Evolutionary conservation across 306 rosid genomes (phyloP), one percentile per base, ranked within the genome.

Genomic region (Betula pendula): DNA sequence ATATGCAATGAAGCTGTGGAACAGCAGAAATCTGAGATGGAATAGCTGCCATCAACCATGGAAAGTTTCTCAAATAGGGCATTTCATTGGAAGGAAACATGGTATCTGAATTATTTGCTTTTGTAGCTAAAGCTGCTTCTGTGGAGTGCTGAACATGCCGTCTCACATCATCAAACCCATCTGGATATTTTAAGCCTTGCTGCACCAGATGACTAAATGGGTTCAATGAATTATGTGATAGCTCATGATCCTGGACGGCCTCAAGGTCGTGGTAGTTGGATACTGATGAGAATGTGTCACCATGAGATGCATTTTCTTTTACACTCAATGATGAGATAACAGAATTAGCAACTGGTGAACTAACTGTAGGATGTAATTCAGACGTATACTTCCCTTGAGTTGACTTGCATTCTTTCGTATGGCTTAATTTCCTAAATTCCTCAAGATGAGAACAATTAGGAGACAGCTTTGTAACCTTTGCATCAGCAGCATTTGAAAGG

Each of bases 1-100:
- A 87, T 50, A 70, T 22, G 62, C 24, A 47, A 48, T 82, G 22
- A 59, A 9, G 22, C 59, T 47, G 8, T 44, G 87, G 84, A 19
- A 71, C 14, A 33, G 55, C 58, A 59, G 13, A 11, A 77, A 2
- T 38, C 7, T 5, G 42, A 38, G 42, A 38, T 8, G 42, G 42
- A 38, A 38, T 38, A 8, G 42, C 42, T 38, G 42, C 42, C 42
- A 8, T 38, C 5, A 38, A 38, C 42, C 42, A 38, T 38, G 42
- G 42, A 38, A 38, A 38, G 42, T 38, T 38, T 38, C 42, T 38
- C 42, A 38, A 38, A 6, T 38, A 38, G 8, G 42, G 42, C 8
- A 38, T 38, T 38, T 38, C 42, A 38, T 38, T 38, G 42, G 42
- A 38, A 5, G 42, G 42, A 38, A 38, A 38, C 42, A 38, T 6